These are phyloP conservation scores for Kwoniella sp. DNA, from an alignment of 768 basidiomycete species.

Conservation along the genomic window DNA sequence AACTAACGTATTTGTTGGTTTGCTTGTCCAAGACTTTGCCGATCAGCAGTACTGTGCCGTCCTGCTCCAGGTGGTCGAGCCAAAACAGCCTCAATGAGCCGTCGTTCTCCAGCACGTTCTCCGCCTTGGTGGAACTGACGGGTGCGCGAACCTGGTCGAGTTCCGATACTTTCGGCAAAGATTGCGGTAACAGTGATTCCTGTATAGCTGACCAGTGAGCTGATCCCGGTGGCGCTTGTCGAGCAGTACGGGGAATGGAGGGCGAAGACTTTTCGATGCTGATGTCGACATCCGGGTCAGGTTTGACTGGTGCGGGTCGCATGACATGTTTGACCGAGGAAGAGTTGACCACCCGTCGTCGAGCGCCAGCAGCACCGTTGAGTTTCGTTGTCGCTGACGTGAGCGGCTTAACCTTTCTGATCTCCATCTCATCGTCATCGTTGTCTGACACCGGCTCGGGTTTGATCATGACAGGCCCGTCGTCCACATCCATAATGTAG, in stretches of 20 bases:
- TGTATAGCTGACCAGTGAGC: slow-evolving; percentile 40
- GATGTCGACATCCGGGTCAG: slow-evolving; percentile 22
- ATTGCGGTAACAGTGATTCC: slow-evolving; percentile 27
- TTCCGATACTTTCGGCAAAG: slow-evolving; percentile 20
- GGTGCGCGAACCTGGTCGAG: slow-evolving; percentile 36
- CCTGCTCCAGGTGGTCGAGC: slow-evolving; percentile 86
- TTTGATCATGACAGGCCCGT: slow-evolving; percentile 21
- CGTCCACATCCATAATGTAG: slow-evolving; percentile 32
- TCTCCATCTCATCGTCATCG: slow-evolving; percentile 39
- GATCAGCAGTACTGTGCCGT: slow-evolving; percentile 75
- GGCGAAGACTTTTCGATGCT: slow-evolving; percentile 8
- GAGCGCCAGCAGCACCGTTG: slow-evolving; percentile 17
- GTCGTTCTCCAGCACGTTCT: slow-evolving; percentile 67
- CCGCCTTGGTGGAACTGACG: slow-evolving; percentile 24
- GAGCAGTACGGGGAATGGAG: slow-evolving; percentile 13
- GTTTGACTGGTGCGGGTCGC: slow-evolving; percentile 28
- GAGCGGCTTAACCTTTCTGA: slow-evolving; percentile 28
- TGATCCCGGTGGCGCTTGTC: slow-evolving; percentile 20
- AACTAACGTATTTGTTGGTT: slow-evolving; percentile 62
- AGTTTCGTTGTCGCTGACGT: slow-evolving; percentile 25
- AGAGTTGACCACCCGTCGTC: slow-evolving; percentile 31
- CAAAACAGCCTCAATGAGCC: slow-evolving; percentile 88
- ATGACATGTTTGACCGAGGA: slow-evolving; percentile 39
- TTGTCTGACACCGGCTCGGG: slow-evolving; percentile 19
- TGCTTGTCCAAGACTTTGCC: slow-evolving; percentile 84